Percentiles rank a stretch among this genome's conserved stretches.
These are phyloP conservation scores for Rhododendron kiyosumense DNA, from an alignment of 148 eudicot species.

Conservation along the genomic window DNA sequence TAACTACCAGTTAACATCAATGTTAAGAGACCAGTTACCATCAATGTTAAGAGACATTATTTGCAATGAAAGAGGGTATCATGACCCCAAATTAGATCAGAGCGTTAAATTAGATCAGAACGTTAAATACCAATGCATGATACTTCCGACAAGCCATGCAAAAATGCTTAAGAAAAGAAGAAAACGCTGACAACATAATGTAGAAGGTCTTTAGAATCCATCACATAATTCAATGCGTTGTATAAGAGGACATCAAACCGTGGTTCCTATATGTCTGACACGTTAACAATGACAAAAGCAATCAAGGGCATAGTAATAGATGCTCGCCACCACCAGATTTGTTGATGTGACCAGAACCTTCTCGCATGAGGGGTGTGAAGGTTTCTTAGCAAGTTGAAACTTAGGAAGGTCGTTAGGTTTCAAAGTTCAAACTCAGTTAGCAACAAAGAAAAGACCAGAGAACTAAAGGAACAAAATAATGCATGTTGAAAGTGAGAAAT, in stretches of 20 bases:
- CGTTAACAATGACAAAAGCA: not conserved
- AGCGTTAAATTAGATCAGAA: not conserved
- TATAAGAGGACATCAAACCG: not conserved
- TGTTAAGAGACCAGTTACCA: too few species aligned
- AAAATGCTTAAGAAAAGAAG: not conserved
- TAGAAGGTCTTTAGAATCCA: not conserved
- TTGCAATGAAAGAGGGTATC: not conserved
- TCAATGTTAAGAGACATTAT: not conserved
- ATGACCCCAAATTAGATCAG: not conserved
- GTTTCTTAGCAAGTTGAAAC: not conserved
- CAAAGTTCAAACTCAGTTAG: not conserved
- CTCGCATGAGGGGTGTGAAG: not conserved
- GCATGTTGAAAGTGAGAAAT: not conserved
- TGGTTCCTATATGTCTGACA: not conserved
- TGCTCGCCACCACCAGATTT: not conserved
- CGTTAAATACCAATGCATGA: not conserved
- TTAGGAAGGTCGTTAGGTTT: not conserved
- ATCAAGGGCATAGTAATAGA: not conserved
- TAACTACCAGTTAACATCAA: not conserved
- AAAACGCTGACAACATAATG: not conserved
- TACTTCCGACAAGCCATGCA: not conserved
- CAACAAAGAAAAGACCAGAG: not conserved
- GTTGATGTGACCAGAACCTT: not conserved
- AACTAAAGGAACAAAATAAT: not conserved
- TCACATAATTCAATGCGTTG: not conserved